Conservation (phyloP, 192 early-diverging fungal species). For the Mortierella hygrophila region DNA sequence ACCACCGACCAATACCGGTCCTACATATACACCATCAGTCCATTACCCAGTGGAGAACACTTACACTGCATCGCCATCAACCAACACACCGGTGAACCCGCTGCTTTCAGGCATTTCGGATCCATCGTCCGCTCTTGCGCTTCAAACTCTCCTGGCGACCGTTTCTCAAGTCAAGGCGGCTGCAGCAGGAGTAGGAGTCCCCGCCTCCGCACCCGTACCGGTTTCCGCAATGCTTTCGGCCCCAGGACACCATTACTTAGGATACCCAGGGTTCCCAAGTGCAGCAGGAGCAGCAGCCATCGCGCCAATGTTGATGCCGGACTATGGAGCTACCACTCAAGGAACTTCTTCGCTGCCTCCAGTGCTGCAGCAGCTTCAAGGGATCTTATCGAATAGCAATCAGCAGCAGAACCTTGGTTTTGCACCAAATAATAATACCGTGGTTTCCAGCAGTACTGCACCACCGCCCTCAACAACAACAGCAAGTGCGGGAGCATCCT, state of each 20-base stretch:
- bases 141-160: slow-evolving; percentile 44
- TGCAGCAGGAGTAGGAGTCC: neutral
- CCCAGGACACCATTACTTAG: neutral
- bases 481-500: neutral
- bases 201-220: neutral
- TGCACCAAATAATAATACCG: slow-evolving; percentile 53
- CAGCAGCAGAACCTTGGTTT: slow-evolving; percentile 25
- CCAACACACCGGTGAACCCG: slow-evolving; percentile 6
- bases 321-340: neutral
- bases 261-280: neutral
- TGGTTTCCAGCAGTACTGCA: slow-evolving; percentile 27
- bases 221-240: neutral
- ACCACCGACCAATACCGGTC: neutral
- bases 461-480: neutral
- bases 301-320: neutral
- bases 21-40: neutral
- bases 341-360: slow-evolving; percentile 17
- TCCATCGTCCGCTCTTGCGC: slow-evolving; percentile 41
- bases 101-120: slow-evolving; percentile 37
- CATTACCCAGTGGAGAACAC: neutral
- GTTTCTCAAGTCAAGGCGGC: slow-evolving; percentile 45
- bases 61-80: neutral
- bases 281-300: neutral
- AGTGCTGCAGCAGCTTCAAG: slow-evolving; percentile 48
- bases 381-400: slow-evolving; percentile 52